These are phyloP conservation scores for Fraxinus paxiana DNA, from an alignment of 305 asterid species.

Conservation along the genomic window DNA sequence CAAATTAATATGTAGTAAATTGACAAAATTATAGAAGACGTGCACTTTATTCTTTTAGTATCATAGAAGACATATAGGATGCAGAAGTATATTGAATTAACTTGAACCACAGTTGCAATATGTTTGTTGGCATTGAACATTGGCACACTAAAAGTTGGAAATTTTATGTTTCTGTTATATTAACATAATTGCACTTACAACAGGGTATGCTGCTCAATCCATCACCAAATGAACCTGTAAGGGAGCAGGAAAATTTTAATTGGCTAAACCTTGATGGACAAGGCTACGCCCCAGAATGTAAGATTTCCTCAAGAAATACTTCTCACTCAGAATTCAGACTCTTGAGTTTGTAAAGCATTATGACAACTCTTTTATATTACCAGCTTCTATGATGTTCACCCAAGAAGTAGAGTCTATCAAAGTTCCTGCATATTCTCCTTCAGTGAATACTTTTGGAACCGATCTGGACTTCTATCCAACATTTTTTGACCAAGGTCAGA, in stretches of 20 bases:
- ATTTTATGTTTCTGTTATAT: background rate
- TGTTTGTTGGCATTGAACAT: background rate
- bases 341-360: slow-evolving; percentile 15
- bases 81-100: background rate
- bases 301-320: slow-evolving; percentile 22
- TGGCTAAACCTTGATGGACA: slow-evolving; percentile 31
- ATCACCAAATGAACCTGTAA: slow-evolving; percentile 20
- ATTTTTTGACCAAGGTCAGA: slow-evolving; percentile 51
- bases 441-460: slow-evolving; percentile 32
- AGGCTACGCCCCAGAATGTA: slow-evolving; percentile 39
- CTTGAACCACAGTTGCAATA: background rate
- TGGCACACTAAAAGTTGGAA: background rate
- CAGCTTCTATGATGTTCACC: slow-evolving; percentile 42
- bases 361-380: slow-evolving; percentile 27
- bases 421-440: slow-evolving; percentile 37
- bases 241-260: slow-evolving; percentile 22
- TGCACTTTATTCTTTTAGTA: background rate
- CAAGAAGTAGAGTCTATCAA: slow-evolving; percentile 39
- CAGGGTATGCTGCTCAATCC: slow-evolving; percentile 29
- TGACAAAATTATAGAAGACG: background rate
- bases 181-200: slow-evolving; percentile 6
- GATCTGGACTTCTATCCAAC: slow-evolving; percentile 37
- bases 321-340: slow-evolving; percentile 8
- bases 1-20: background rate
- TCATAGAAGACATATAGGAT: background rate